phyloP scores from a whole-genome alignment of 768 basidiomycete genomes.

The Lactarius vividus region DNA sequence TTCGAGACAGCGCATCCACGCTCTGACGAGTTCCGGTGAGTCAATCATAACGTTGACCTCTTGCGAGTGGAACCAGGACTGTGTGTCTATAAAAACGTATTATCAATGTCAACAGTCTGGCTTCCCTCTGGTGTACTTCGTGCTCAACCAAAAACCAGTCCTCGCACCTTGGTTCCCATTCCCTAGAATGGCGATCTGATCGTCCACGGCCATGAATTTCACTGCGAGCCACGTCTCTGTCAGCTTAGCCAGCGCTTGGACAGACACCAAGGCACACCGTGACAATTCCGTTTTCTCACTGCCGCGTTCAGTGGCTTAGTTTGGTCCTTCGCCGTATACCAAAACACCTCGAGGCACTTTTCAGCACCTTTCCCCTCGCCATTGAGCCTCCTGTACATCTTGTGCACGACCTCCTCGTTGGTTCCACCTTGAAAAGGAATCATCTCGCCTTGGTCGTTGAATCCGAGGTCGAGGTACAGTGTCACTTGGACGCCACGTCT shows the following conservation, averaged over 20 bases:
- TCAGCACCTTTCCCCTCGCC: slow-evolving; percentile 43
- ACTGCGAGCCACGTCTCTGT: slow-evolving; percentile 35
- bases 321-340: slow-evolving; percentile 67
- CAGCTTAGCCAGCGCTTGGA: slow-evolving; percentile 1
- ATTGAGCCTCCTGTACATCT: slow-evolving; percentile 52
- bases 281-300: slow-evolving; percentile 67
- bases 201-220: slow-evolving; percentile 67
- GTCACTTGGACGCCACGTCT: slow-evolving; percentile 57
- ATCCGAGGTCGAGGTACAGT: slow-evolving; percentile 59
- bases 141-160: not conserved
- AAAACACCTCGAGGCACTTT: slow-evolving; percentile 49
- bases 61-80: slow-evolving; percentile 71
- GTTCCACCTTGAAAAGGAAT: slow-evolving; percentile 65
- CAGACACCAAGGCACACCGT: slow-evolving; percentile 39
- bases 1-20: slow-evolving; percentile 45
- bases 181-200: slow-evolving; percentile 60
- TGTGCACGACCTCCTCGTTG: slow-evolving; percentile 63
- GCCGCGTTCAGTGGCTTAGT: slow-evolving; percentile 62
- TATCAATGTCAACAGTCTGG: slow-evolving; percentile 13
- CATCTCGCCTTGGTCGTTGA: slow-evolving; percentile 53
- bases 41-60: slow-evolving; percentile 64
- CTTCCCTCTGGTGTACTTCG: not conserved
- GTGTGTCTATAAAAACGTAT: slow-evolving; percentile 45
- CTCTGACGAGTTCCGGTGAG: slow-evolving; percentile 42
- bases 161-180: slow-evolving; percentile 63